Conservation (phyloP, 2,329 filamentous ascomycete genomes). For the Beauveria sp. region DNA sequence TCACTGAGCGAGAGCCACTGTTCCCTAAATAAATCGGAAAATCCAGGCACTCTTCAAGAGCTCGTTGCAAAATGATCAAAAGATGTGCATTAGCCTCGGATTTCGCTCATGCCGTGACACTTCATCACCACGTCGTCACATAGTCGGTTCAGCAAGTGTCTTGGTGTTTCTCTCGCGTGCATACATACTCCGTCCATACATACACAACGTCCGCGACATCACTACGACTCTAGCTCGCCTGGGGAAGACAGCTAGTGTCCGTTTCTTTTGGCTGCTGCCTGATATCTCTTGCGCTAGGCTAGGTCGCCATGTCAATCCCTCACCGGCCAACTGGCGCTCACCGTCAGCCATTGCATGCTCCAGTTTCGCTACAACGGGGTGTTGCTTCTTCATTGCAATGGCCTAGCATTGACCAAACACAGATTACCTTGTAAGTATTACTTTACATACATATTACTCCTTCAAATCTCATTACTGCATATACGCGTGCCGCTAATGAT, state of each 20-base stretch:
- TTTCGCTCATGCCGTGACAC: conserved; percentile 1
- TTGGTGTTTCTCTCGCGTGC: neutral
- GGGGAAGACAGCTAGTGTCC: neutral
- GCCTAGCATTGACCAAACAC: too few relatives aligned
- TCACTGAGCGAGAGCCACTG: too few relatives aligned
- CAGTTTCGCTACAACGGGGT: neutral
- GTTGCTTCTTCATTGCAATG: neutral
- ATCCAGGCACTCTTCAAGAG: neutral
- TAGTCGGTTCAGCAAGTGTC: neutral
- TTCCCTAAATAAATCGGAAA: neutral
- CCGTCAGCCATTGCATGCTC: neutral
- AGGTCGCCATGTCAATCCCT: neutral
- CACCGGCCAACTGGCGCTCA: neutral
- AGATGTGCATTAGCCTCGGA: neutral
- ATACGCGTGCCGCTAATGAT: neutral
- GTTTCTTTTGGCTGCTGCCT: neutral
- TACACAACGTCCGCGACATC: too few relatives aligned
- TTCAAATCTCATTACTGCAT: neutral
- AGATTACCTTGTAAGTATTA: neutral
- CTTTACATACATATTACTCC: neutral
- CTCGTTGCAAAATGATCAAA: neutral
- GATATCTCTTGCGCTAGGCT: neutral
- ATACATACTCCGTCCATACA: neutral
- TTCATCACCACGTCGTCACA: neutral
- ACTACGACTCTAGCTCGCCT: neutral